Base-by-base conservation (phyloP, 129 eudicot species). In the Logfia minima region DNA sequence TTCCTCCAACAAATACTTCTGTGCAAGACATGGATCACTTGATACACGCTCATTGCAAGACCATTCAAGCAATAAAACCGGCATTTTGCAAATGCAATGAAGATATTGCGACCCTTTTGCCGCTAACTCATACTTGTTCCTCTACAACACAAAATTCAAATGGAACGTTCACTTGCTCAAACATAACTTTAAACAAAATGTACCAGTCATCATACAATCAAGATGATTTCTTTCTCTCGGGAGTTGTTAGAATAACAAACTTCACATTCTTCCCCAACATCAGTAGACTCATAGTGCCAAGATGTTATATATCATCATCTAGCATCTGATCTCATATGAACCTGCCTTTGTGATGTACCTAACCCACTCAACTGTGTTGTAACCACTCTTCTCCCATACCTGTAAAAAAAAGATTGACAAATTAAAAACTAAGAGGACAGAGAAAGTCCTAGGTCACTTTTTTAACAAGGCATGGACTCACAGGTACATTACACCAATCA, bases 321-420 rank as follows among this genome's bases (percentile, higher is more conserved):
- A 87, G 84, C 98, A 89, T 80, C 96, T 84, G 78, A 89, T 86
- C 90, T 87, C 96, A 16, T 89, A 89, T 8, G 96, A 92, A 81
- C 96, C 97, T 1, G 98, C 98, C 83, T 94, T 91, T 29, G 98
- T 91, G 18, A 94, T 91, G 66, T 94, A 94, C 81, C 98, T 96
- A 52, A 94, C 98, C 98, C 97, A 94, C 79, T 94, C 97, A 19
- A 94, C 98, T 0, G 98, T 94, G 72, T 91, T 94, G 85, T 91
- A 94, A 23, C 98, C 98, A 35, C 98, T 94, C 86, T 86, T 95
- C 83, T 95, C 99, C 99, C 99, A 95, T 19, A 95, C 98, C 97
- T 94, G 84, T 81, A 81, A 22, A 80, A 56, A 4, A 78, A 4
- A 70, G 13, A 9, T 41, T 41, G 48, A 41, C 14, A 31, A n/a